These are phyloP conservation scores for Flaveria sonorensis DNA, from an alignment of 129 eudicot species.

Conservation along the genomic window DNA sequence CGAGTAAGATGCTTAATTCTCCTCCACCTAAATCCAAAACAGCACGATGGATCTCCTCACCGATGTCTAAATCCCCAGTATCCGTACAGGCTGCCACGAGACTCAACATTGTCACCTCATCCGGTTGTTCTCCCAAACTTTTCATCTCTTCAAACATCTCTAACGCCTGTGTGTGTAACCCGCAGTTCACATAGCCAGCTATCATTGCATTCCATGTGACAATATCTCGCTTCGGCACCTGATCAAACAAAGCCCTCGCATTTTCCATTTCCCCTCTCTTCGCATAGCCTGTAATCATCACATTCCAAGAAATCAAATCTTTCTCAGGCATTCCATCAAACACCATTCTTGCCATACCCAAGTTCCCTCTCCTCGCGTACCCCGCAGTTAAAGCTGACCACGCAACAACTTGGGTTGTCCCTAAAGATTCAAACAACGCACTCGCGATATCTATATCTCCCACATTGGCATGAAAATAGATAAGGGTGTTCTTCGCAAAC, in stretches of 20 bases:
- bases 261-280: constrained; percentile 66
- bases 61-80: constrained; percentile 61
- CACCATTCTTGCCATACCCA: constrained; percentile 46
- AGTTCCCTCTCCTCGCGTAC: constrained; percentile 74
- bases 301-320: constrained; percentile 89
- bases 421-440: constrained; percentile 54
- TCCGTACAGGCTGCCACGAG: constrained; percentile 70
- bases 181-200: constrained; percentile 54
- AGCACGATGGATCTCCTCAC: constrained; percentile 63
- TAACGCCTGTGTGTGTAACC: constrained; percentile 48
- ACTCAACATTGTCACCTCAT: constrained; percentile 74
- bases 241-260: constrained; percentile 53
- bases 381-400: constrained; percentile 88
- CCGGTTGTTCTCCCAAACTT: constrained; percentile 60
- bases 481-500: constrained; percentile 59
- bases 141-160: constrained; percentile 75
- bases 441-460: constrained; percentile 62
- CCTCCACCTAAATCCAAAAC: constrained; percentile 54
- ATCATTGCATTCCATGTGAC: constrained; percentile 77
- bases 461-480: constrained; percentile 67
- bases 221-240: constrained; percentile 58
- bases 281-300: constrained; percentile 74
- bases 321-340: constrained; percentile 81
- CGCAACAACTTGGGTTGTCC: constrained; percentile 57
- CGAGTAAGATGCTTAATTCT: constrained; percentile 48